phyloP scores from a whole-genome alignment of 371 early-diverging fungal species.

The Mucor mucedo region DNA sequence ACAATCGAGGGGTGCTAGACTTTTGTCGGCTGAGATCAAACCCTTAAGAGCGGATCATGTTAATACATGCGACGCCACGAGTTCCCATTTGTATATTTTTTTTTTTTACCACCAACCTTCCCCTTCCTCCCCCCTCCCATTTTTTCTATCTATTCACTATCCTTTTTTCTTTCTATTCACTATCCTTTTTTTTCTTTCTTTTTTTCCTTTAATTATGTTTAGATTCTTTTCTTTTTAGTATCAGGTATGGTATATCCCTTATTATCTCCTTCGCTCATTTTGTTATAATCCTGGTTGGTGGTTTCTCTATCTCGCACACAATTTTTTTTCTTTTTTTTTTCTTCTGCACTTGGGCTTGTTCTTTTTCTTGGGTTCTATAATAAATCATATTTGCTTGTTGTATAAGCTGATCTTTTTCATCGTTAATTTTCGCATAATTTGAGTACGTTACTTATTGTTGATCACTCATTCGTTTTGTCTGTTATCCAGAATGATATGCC shows the following conservation, averaged over 20 bases:
- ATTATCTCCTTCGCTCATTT: neutral
- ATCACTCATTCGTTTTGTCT: too few relatives aligned
- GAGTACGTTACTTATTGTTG: too few relatives aligned
- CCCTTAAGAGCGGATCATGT: slow-evolving; percentile 53
- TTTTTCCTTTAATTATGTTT: neutral
- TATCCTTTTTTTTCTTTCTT: too few relatives aligned
- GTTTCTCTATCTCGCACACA: slow-evolving; percentile 1
- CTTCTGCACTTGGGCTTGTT: slow-evolving; percentile 22
- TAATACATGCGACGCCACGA: slow-evolving; percentile 54
- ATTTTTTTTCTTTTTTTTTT: neutral
- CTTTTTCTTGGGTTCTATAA: slow-evolving; percentile 3
- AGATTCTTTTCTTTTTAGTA: neutral
- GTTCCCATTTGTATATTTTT: slow-evolving; percentile 19
- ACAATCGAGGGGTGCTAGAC: slow-evolving; percentile 39
- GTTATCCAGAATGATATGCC: too few relatives aligned
- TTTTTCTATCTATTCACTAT: neutral
- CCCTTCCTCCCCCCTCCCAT: neutral
- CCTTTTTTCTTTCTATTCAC: neutral
- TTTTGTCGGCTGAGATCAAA: slow-evolving; percentile 45
- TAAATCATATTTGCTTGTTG: too few relatives aligned
- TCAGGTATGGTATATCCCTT: slow-evolving; percentile 14
- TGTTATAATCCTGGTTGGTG: slow-evolving; percentile 9
- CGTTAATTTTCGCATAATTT: too few relatives aligned
- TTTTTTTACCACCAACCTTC: slow-evolving; percentile 1
- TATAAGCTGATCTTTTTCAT: too few relatives aligned